phyloP scores from a whole-genome alignment of 108 stramenopile species.

The Conticribra weissflogii region DNA sequence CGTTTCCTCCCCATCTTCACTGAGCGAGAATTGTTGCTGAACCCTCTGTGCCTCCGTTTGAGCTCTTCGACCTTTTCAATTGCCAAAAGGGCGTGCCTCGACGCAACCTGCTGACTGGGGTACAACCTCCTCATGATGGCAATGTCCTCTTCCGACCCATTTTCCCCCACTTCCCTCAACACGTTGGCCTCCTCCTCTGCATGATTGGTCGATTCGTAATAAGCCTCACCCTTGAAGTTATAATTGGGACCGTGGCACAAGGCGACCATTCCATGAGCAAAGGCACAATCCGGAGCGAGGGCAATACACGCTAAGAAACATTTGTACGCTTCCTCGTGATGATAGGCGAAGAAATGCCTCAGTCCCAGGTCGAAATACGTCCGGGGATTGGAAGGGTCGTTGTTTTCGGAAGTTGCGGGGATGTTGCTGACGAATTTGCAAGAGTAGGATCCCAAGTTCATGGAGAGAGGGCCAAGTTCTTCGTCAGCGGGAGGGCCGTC shows the following conservation, averaged over 20 bases:
- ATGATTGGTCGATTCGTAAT: constrained; percentile 81
- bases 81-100: constrained; percentile 68
- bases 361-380: constrained; percentile 77
- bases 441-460: constrained; percentile 65
- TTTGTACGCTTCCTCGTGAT: constrained; percentile 80
- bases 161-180: constrained; percentile 16
- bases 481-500: constrained; percentile 12
- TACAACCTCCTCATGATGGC: constrained; percentile 60
- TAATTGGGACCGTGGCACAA: constrained; percentile 87
- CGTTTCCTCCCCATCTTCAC: constrained; percentile 24
- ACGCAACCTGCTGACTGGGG: constrained; percentile 81
- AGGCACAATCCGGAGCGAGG: constrained; percentile 71
- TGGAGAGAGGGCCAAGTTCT: constrained; percentile 29
- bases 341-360: constrained; percentile 70
- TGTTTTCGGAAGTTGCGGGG: constrained; percentile 43
- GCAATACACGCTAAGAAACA: constrained; percentile 69
- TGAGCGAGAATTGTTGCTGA: constrained; percentile 1
- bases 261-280: constrained; percentile 82
- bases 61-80: constrained; percentile 73
- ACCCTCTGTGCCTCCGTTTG: constrained; percentile 44
- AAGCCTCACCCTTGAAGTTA: constrained; percentile 87
- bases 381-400: constrained; percentile 50
- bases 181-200: constrained; percentile 57
- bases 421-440: constrained; percentile 73
- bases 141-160: constrained; percentile 29